These are phyloP conservation scores for Wallacemonas sp. DNA, from an alignment of 208 protist species.

Conservation along the genomic window DNA sequence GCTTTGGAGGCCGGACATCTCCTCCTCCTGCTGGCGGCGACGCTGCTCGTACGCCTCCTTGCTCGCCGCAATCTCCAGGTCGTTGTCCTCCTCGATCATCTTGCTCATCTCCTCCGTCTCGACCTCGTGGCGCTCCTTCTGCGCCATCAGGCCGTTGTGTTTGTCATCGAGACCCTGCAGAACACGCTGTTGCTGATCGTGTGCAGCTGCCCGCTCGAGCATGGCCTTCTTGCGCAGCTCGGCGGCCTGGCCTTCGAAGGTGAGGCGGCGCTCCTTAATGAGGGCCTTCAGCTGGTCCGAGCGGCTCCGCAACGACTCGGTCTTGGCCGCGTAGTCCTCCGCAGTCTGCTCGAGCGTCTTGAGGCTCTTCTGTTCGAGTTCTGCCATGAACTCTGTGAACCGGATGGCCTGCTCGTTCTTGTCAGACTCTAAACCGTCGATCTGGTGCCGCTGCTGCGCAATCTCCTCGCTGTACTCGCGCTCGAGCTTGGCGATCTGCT, in stretches of 20 bases:
- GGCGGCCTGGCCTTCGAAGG: slow-evolving; percentile 50
- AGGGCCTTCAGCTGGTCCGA: slow-evolving; percentile 70
- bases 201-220: slow-evolving; percentile 33
- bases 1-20: slow-evolving; percentile 82
- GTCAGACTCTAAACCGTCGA: slow-evolving; percentile 72
- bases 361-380: slow-evolving; percentile 77
- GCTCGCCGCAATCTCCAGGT: slow-evolving; percentile 93
- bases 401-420: slow-evolving; percentile 95
- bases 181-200: slow-evolving; percentile 45
- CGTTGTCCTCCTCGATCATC: slow-evolving; percentile 95
- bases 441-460: slow-evolving; percentile 61
- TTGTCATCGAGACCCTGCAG: slow-evolving; percentile 66
- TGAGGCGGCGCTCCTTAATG: slow-evolving; percentile 71
- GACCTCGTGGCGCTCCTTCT: slow-evolving; percentile 72
- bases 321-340: slow-evolving; percentile 92
- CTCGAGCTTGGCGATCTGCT: slow-evolving; percentile 92
- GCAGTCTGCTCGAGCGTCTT: slow-evolving; percentile 63
- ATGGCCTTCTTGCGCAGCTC: slow-evolving; percentile 52
- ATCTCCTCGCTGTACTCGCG: slow-evolving; percentile 80
- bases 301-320: slow-evolving; percentile 84
- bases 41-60: slow-evolving; percentile 94
- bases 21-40: slow-evolving; percentile 89
- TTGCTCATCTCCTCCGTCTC: slow-evolving; percentile 84
- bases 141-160: slow-evolving; percentile 48
- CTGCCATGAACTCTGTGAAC: slow-evolving; percentile 93